Evolutionary conservation across 768 basidiomycete species (phyloP).

Genomic region (Panellus pusillus): DNA sequence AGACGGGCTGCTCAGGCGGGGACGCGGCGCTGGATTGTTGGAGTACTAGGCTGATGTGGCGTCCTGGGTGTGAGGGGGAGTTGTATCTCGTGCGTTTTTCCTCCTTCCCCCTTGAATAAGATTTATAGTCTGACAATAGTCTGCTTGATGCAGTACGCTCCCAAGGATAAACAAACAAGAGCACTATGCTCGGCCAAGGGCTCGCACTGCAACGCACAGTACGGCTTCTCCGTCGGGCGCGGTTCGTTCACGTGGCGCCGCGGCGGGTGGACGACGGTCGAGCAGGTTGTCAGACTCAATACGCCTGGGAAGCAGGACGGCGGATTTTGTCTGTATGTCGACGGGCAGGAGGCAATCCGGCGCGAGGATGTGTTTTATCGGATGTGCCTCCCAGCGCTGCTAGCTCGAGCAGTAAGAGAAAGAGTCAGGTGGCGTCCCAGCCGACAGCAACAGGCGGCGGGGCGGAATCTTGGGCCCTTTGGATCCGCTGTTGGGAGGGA

Average conservation of each 20-base stretch:
- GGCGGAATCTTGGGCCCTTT: neutral
- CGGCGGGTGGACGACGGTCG: slow-evolving; percentile 71
- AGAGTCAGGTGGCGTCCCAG: neutral
- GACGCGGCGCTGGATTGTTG: slow-evolving; percentile 73
- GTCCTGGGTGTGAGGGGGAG: slow-evolving; percentile 66
- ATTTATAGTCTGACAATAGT: too few species aligned
- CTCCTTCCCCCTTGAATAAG: neutral
- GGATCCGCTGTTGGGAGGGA: slow-evolving; percentile 8
- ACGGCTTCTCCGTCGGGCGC: slow-evolving; percentile 75
- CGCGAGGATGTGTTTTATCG: slow-evolving; percentile 66
- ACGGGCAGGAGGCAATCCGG: slow-evolving; percentile 54
- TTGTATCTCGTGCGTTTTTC: slow-evolving; percentile 62
- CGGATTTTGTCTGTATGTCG: slow-evolving; percentile 59
- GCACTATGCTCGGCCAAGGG: slow-evolving; percentile 56
- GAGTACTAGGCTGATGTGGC: slow-evolving; percentile 87
- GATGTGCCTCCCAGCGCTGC: slow-evolving; percentile 28
- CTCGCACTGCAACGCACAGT: slow-evolving; percentile 63
- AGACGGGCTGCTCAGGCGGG: slow-evolving; percentile 70
- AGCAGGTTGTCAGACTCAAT: slow-evolving; percentile 72
- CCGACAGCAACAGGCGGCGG: neutral
- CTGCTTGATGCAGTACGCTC: slow-evolving; percentile 57
- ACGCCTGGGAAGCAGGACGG: slow-evolving; percentile 74
- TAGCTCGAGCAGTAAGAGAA: neutral
- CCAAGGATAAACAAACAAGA: slow-evolving; percentile 65
- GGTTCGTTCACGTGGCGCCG: slow-evolving; percentile 63